These are phyloP conservation scores for Hymenoscyphus fraxineus DNA, from an alignment of 2,329 filamentous ascomycete species.

Conservation along the genomic window DNA sequence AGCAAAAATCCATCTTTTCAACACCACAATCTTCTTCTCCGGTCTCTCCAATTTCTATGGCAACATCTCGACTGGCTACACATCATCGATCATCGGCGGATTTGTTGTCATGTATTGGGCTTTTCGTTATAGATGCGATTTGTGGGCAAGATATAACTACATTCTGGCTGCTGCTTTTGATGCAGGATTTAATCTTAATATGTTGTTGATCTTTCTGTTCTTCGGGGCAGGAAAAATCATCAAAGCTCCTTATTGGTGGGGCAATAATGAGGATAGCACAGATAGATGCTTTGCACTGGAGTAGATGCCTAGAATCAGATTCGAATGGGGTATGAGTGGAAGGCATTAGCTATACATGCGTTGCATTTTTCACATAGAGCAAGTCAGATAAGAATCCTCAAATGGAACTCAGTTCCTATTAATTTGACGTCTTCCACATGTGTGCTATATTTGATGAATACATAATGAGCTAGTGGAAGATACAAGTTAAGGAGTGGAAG, in stretches of 20 bases:
- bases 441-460: too few species aligned
- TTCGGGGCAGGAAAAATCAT: slow-evolving; percentile 55
- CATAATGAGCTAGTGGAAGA: too few species aligned
- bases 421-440: too few species aligned
- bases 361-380: background rate
- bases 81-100: slow-evolving; percentile 54
- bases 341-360: background rate
- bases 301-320: background rate
- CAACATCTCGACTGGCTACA: slow-evolving; percentile 58
- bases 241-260: slow-evolving; percentile 61
- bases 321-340: background rate
- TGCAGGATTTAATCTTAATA: slow-evolving; percentile 60
- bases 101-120: slow-evolving; percentile 59
- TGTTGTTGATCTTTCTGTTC: slow-evolving; percentile 58
- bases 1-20: slow-evolving; percentile 52
- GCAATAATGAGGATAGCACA: slow-evolving; percentile 51
- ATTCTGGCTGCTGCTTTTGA: slow-evolving; percentile 59
- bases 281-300: slow-evolving; percentile 56
- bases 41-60: slow-evolving; percentile 54
- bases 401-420: too few species aligned
- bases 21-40: slow-evolving; percentile 60
- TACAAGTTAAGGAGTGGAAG: too few species aligned
- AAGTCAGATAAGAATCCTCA: background rate
- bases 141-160: slow-evolving; percentile 60
- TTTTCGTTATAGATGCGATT: slow-evolving; percentile 50